Evolutionary conservation across 2,329 filamentous ascomycete genomes (phyloP), one percentile per base, ranked within the genome.

Genomic region (Seiridium unicorne): DNA sequence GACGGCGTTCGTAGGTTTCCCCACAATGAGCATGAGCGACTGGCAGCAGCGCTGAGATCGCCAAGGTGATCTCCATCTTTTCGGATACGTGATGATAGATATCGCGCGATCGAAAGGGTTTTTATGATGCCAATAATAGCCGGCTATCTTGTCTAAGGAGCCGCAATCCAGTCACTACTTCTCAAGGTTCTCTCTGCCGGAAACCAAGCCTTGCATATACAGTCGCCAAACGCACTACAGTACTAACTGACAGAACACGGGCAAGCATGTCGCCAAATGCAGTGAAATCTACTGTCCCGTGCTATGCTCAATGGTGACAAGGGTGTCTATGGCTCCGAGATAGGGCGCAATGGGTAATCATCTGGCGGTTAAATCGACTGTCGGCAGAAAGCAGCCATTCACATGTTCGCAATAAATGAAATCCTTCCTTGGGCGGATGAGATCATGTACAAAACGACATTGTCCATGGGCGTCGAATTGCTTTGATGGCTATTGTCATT

Each of bases 21-120:
- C 6, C 32, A 58, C 55, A 58, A 35, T 58, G 55, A 11, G 55
- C 55, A 10, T 58, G 55, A 35, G 18, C 44, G 34, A 46, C 55
- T 42, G 46, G 35, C 5, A 51, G 44, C 2, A 58, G 31, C 6
- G 44, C 46, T 10, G 51, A 34, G 7, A 58, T 8, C 9, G 44
- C 34, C n/a, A 35, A 40, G 1, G 40, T 7, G 18, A 44, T 38
- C 55, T 58, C 51, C 55, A 58, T 58, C 35, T 34, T 32, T 34
- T 31, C 32, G 49, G 4, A 26, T 53, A 9, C 5, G 26, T 9
- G 48, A 26, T 26, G 18, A 26, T 26, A 26, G 18, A 26, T 26
- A 26, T 26, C 18, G 18, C 18, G 18, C 18, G 18, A 26, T 26
- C 18, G 18, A 26, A 26, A 26, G 18, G 18, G 18, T 26, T 26